A percentile compares a stretch with the other conserved stretches of the same genome.
phyloP scores from a whole-genome alignment of 2,329 filamentous ascomycete species.

The Ceratocystis huliohia region DNA sequence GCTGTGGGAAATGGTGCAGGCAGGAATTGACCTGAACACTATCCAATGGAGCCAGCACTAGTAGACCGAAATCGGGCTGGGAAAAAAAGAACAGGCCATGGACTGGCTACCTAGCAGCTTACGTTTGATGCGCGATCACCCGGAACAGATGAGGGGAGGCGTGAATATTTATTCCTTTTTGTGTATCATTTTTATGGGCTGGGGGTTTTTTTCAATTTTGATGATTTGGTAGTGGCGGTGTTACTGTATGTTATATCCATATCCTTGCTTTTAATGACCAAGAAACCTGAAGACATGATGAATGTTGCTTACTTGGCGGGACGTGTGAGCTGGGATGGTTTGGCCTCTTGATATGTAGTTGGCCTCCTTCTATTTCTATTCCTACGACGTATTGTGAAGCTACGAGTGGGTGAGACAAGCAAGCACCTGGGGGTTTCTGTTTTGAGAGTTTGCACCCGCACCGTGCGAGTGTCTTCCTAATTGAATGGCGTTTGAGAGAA shows the following conservation, averaged over 20 bases:
- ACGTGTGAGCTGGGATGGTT: too few species aligned
- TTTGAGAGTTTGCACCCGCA: too few species aligned
- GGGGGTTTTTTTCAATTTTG: not conserved
- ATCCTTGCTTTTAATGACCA: constrained; percentile 2
- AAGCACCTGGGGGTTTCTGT: too few species aligned
- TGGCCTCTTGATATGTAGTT: too few species aligned
- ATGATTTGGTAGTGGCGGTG: not conserved
- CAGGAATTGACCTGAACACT: constrained; percentile 86
- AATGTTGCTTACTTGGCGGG: not conserved
- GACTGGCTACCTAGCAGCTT: constrained; percentile 13
- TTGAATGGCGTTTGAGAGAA: too few species aligned
- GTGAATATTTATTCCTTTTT: constrained; percentile 11
- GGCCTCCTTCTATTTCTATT: too few species aligned
- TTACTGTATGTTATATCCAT: not conserved
- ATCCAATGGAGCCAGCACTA: constrained; percentile 98
- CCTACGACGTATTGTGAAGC: too few species aligned
- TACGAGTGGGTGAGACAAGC: too few species aligned
- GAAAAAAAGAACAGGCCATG: not conserved
- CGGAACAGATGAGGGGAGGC: constrained; percentile 12
- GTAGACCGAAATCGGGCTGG: constrained; percentile 23
- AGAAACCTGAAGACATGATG: not conserved
- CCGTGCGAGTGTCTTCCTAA: too few species aligned
- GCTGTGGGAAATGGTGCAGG: constrained; percentile 94
- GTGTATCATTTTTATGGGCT: not conserved
- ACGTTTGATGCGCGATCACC: not conserved